Evolutionary conservation across 768 basidiomycete genomes (phyloP).

Genomic region (Rhodosporidiobolus odoratus): DNA sequence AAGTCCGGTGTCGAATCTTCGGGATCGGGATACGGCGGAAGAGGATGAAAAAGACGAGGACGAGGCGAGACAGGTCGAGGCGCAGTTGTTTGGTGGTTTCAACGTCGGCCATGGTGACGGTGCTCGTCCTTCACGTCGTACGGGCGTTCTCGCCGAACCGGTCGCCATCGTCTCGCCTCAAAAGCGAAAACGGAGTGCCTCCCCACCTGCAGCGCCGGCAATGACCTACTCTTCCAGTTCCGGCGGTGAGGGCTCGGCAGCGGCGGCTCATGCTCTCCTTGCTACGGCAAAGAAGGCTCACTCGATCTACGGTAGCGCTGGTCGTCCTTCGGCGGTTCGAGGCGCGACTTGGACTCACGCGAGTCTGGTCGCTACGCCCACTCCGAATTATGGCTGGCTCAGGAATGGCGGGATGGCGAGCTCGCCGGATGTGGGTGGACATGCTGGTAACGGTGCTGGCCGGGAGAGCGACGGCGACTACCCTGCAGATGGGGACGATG

Average conservation of each 20-base stretch:
- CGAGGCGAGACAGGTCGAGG: conserved; percentile 6
- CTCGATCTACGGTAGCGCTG: not conserved
- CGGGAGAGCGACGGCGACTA: not conserved
- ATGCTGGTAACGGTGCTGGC: not conserved
- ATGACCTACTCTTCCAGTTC: not conserved
- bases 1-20: conserved; percentile 20
- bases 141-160: not conserved
- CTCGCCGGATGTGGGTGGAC: conserved; percentile 11
- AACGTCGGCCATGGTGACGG: not conserved
- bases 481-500: not conserved
- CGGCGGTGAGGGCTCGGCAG: conserved; percentile 17
- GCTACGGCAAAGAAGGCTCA: conserved; percentile 28
- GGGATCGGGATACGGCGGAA: not conserved
- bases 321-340: not conserved
- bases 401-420: conserved; percentile 19
- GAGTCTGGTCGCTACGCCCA: conserved; percentile 22
- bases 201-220: conserved; percentile 2
- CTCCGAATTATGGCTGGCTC: conserved; percentile 22
- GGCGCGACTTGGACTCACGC: not conserved
- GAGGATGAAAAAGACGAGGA: not conserved
- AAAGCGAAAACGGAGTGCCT: conserved; percentile 21
- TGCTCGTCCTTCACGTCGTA: not conserved
- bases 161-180: conserved; percentile 16
- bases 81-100: not conserved
- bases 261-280: conserved; percentile 28